phyloP scores from a whole-genome alignment of 2,329 filamentous ascomycete genomes.

The Exophiala sp. region DNA sequence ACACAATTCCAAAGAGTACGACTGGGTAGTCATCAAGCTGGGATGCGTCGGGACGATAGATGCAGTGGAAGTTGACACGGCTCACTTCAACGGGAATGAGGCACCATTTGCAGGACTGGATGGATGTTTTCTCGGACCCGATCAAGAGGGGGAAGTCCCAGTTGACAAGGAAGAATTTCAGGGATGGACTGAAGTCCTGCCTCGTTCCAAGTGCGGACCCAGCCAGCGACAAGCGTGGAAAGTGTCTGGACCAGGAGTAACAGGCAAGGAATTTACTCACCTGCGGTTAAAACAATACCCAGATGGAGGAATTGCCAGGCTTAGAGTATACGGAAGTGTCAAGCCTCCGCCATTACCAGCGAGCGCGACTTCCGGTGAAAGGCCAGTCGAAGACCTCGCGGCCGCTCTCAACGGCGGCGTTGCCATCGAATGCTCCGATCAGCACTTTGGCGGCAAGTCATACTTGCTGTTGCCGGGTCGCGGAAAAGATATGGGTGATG shows the following conservation, averaged over 20 bases:
- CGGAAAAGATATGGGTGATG: constrained; percentile 45
- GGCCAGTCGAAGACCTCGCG: constrained; percentile 38
- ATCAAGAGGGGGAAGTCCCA: constrained; percentile 30
- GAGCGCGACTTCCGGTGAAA: constrained; percentile 14
- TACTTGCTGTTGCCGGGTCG: constrained; percentile 43
- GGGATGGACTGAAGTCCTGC: constrained; percentile 41
- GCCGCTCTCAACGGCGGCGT: constrained; percentile 41
- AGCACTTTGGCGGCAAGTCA: constrained; percentile 41
- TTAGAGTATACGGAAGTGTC: constrained; percentile 42
- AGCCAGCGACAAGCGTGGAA: constrained; percentile 43
- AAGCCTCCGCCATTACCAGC: constrained; percentile 33
- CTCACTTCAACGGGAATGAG: constrained; percentile 46
- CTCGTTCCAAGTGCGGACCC: constrained; percentile 38
- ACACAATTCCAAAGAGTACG: constrained; percentile 56
- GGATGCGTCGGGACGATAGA: constrained; percentile 34
- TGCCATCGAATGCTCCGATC: constrained; percentile 38
- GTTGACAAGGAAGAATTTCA: constrained; percentile 32
- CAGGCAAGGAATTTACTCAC: constrained; percentile 40
- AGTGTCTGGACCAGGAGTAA: constrained; percentile 25
- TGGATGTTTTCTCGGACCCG: constrained; percentile 31
- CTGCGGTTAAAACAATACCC: constrained; percentile 45
- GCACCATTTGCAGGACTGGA: constrained; percentile 42
- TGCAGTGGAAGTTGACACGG: constrained; percentile 45
- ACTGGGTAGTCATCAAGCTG: constrained; percentile 59
- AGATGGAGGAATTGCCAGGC: constrained; percentile 43